phyloP scores from a whole-genome alignment of 176 grass and related monocot species.

The Dactylis glomerata region DNA sequence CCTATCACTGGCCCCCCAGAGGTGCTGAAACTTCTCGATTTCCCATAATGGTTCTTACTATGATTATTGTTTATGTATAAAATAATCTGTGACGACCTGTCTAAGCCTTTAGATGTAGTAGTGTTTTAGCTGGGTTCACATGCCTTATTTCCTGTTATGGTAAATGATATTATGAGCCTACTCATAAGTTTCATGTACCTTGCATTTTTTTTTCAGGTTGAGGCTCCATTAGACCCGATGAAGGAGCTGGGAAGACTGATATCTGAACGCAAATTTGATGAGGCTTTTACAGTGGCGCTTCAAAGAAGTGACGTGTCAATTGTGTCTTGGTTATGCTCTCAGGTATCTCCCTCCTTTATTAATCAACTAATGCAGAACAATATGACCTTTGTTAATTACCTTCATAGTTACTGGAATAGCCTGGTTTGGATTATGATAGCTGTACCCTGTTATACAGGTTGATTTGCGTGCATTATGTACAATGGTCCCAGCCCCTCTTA shows the following conservation, averaged over 20 bases:
- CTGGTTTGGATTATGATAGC: constrained; percentile 19
- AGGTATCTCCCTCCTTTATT: constrained; percentile 51
- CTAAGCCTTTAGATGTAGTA: constrained; percentile 8
- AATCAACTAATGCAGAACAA: neutral
- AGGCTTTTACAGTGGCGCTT: constrained; percentile 94
- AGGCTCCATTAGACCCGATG: constrained; percentile 77
- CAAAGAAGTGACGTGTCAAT: constrained; percentile 93
- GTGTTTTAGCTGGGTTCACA: neutral
- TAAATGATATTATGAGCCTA: neutral
- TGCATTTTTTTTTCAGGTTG: constrained; percentile 43
- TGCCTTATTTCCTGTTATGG: neutral
- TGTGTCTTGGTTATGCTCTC: constrained; percentile 93
- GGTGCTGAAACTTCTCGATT: constrained; percentile 32
- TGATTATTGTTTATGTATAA: neutral
- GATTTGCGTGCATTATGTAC: constrained; percentile 75
- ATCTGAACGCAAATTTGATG: constrained; percentile 79
- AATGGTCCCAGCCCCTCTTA: constrained; percentile 58
- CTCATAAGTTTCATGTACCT: neutral
- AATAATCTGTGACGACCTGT: neutral
- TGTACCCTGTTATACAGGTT: constrained; percentile 56
- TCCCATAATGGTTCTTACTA: neutral
- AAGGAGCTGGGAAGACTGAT: constrained; percentile 82
- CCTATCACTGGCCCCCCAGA: constrained; percentile 62
- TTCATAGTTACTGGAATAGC: constrained; percentile 14
- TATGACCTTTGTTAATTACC: neutral